Evolutionary conservation across 306 rosid species (phyloP).

Genomic region (Notholithocarpus densiflorus): DNA sequence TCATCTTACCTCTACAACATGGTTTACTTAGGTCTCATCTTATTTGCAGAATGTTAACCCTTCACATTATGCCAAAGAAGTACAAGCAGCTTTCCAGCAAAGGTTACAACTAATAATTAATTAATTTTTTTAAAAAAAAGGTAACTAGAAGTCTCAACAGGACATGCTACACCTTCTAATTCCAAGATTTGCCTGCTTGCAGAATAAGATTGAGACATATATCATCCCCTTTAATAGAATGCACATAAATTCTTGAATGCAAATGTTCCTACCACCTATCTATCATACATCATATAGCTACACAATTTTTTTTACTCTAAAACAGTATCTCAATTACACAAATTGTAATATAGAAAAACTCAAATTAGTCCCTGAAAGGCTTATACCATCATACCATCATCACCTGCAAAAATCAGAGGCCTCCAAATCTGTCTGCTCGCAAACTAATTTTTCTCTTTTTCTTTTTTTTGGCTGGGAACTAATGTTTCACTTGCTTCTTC

Average conservation of each 20-base stretch:
- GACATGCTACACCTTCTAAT: not conserved
- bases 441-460: too few species aligned
- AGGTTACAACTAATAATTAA: too few species aligned
- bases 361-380: not conserved
- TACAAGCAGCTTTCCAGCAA: too few species aligned
- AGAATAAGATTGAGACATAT: not conserved
- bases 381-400: not conserved
- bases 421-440: not conserved
- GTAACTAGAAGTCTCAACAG: not conserved
- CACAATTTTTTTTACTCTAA: constrained; percentile 21
- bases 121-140: too few species aligned
- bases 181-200: not conserved
- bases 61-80: too few species aligned
- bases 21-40: too few species aligned
- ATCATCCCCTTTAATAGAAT: not conserved
- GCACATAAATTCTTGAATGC: not conserved
- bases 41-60: too few species aligned
- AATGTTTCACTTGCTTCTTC: constrained; percentile 17
- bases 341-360: constrained; percentile 2
- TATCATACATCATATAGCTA: constrained; percentile 27
- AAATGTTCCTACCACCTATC: constrained; percentile 4
- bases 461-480: too few species aligned
- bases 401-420: not conserved
- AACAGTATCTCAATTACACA: not conserved
- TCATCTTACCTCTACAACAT: too few species aligned